A percentile compares a stretch with the other conserved stretches of the same genome.
These are phyloP conservation scores for Neocallimastix lanati DNA, from an alignment of 192 early-diverging fungal genomes.

Conservation along the genomic window DNA sequence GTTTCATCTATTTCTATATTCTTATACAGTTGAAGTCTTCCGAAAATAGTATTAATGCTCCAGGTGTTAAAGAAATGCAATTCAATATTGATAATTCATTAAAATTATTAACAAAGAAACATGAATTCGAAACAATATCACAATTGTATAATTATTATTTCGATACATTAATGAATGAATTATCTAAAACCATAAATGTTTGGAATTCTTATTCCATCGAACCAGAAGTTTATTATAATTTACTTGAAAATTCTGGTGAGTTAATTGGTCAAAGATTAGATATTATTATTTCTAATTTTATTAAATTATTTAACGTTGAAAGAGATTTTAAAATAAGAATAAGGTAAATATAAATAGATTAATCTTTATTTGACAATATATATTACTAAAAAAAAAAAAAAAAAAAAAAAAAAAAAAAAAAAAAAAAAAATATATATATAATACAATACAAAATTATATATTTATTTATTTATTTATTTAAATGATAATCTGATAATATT, in stretches of 20 bases:
- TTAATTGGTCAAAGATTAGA: slow-evolving; percentile 14
- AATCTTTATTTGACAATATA: too few relatives aligned
- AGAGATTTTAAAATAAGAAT: slow-evolving; percentile 22
- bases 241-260: slow-evolving; percentile 9
- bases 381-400: too few relatives aligned
- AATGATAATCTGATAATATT: too few relatives aligned
- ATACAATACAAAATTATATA: too few relatives aligned
- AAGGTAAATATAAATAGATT: too few relatives aligned
- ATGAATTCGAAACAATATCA: background rate
- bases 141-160: background rate
- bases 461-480: too few relatives aligned
- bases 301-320: slow-evolving; percentile 2
- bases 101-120: background rate
- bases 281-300: slow-evolving; percentile 13
- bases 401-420: too few relatives aligned
- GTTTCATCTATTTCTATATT: background rate
- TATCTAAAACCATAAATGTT: background rate
- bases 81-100: background rate
- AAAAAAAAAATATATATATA: too few relatives aligned
- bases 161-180: background rate
- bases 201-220: slow-evolving; percentile 29
- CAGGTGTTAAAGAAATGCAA: background rate
- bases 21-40: background rate
- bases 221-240: slow-evolving; percentile 9
- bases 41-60: background rate